Base-by-base conservation (phyloP, 331 rosid species). In the Cydonia oblonga region DNA sequence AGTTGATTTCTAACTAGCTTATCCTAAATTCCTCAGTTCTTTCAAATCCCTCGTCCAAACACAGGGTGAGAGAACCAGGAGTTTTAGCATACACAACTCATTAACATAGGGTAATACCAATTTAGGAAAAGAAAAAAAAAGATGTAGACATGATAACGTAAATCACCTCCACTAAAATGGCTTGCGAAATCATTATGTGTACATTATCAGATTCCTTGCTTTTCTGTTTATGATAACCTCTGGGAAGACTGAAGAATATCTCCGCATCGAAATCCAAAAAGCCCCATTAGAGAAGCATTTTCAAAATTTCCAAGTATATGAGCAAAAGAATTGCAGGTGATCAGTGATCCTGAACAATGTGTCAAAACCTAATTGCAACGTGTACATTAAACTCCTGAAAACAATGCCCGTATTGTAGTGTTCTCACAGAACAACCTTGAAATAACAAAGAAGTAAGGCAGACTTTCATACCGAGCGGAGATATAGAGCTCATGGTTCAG, bases 201-300 rank as follows among this genome's bases (percentile, higher is more conserved):
- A 86, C 46, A 3, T 40, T 11, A 40, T 40, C 15, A 40, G 15
- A 40, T 5, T 3, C 46, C 42, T 30, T 93, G 89, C 92, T 85
- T 90, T 90, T 72, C 79, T 28, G 89, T 75, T 93, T 93, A 80
- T 83, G 86, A 82, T n/a, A 90, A 79, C 85, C 97, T 70, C 82
- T 87, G 44, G 98, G 97, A 80, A 90, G 91, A 78, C 83, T 70
- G 75, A 82, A 87, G 75, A 82, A 90, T 81, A 93, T 86, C 80
- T 93, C 98, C 33, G 88, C 96, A 79, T 90, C 96, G 78, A 93
- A 93, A 83, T 86, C 85, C 74, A 93, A 56, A 81, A 93, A 96
- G 66, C 97, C 91, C 98, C 97, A 90, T 63, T 89, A 64, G 42
- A n/a, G 96, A 74, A 91, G 95, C 97, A 89, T 93, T 86, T 93